Evolutionary conservation across 345 rosid species (phyloP).

Genomic region (Hibiscus tridactylites): DNA sequence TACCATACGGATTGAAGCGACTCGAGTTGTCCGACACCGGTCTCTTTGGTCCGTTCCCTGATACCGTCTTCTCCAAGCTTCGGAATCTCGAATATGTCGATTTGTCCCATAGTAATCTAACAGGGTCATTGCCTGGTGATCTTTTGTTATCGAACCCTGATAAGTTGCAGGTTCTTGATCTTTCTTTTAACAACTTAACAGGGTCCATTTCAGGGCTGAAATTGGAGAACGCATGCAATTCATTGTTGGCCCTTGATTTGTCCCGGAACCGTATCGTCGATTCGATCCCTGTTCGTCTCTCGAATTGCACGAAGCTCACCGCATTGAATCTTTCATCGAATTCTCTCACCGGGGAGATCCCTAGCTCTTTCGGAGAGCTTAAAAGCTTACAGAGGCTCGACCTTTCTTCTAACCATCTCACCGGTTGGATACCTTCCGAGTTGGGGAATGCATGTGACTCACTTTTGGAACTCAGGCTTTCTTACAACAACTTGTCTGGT

Average conservation of each 20-base stretch:
- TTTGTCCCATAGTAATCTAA: slow-evolving; percentile 58
- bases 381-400: slow-evolving; percentile 54
- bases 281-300: slow-evolving; percentile 49
- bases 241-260: slow-evolving; percentile 57
- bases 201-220: slow-evolving; percentile 64
- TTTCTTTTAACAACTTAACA: slow-evolving; percentile 77
- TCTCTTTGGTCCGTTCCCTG: slow-evolving; percentile 59
- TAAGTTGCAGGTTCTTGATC: slow-evolving; percentile 65
- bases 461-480: slow-evolving; percentile 49
- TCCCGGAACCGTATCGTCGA: slow-evolving; percentile 53
- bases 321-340: slow-evolving; percentile 55
- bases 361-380: slow-evolving; percentile 48
- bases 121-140: slow-evolving; percentile 54
- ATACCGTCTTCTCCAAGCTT: slow-evolving; percentile 43
- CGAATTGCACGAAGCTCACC: slow-evolving; percentile 72
- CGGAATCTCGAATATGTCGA: slow-evolving; percentile 46
- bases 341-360: slow-evolving; percentile 59
- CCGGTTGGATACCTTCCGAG: slow-evolving; percentile 81
- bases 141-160: slow-evolving; percentile 35
- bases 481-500: slow-evolving; percentile 74
- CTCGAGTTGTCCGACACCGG: slow-evolving; percentile 62
- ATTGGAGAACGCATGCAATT: slow-evolving; percentile 49
- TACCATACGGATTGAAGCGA: slow-evolving; percentile 53
- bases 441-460: slow-evolving; percentile 61
- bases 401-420: slow-evolving; percentile 63